These are phyloP conservation scores for Hypoxylon sp. DNA, from an alignment of 2,329 filamentous ascomycete species.

Conservation along the genomic window DNA sequence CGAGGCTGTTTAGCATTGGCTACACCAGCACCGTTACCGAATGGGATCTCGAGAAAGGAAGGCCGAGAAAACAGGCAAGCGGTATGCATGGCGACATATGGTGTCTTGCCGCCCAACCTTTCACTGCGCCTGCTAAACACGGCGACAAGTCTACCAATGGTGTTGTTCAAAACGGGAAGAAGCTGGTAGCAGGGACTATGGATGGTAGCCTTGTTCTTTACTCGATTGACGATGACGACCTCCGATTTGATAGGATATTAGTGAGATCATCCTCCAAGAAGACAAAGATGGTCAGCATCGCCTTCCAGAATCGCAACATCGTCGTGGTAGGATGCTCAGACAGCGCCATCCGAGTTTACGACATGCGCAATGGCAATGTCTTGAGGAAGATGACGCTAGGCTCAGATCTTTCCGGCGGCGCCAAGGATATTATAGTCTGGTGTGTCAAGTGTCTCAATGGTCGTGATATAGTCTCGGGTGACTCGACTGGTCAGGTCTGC, in stretches of 20 bases:
- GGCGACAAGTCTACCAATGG: constrained; percentile 47
- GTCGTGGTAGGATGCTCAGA: constrained; percentile 96
- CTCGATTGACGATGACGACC: constrained; percentile 85
- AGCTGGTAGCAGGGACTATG: constrained; percentile 88
- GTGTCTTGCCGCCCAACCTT: constrained; percentile 91
- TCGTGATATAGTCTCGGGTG: constrained; percentile 92
- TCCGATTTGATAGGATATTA: constrained; percentile 84
- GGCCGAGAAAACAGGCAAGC: constrained; percentile 84
- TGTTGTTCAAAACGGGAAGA: constrained; percentile 61
- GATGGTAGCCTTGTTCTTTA: constrained; percentile 92
- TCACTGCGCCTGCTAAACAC: constrained; percentile 48
- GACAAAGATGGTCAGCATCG: constrained; percentile 89
- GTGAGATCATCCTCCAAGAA: constrained; percentile 85
- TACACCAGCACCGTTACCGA: constrained; percentile 94
- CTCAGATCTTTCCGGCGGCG: constrained; percentile 80
- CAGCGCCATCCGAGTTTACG: constrained; percentile 90
- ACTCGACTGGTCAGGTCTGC: constrained; percentile 92
- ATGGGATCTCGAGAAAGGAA: constrained; percentile 88
- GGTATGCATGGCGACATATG: constrained; percentile 97
- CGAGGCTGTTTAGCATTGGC: constrained; percentile 95
- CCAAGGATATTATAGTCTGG: constrained; percentile 93
- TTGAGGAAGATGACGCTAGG: constrained; percentile 89
- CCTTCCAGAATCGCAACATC: constrained; percentile 86
- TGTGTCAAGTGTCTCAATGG: constrained; percentile 89
- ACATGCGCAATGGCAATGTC: constrained; percentile 82